Evolutionary conservation across 768 basidiomycete species (phyloP).

Genomic region (Lactarius hatsudake): DNA sequence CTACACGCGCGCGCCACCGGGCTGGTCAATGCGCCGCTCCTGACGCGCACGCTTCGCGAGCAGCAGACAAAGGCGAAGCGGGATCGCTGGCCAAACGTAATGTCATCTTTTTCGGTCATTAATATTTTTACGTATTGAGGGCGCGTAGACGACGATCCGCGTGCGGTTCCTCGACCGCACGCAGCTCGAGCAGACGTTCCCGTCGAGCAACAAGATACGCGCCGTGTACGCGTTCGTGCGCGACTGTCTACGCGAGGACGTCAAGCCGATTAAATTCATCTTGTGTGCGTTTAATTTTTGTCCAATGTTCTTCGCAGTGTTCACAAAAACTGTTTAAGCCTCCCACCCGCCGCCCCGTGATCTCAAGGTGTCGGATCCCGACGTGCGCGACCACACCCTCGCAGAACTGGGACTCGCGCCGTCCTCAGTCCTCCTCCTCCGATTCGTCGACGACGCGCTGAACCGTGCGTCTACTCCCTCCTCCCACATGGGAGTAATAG

Average conservation of each 20-base stretch:
- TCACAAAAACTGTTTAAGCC: constrained; percentile 44
- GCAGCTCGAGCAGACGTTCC: constrained; percentile 74
- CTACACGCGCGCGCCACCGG: constrained; percentile 60
- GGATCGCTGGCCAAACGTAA: constrained; percentile 72
- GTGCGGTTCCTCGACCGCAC: constrained; percentile 79
- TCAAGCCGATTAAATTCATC: constrained; percentile 76
- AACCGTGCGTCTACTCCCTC: constrained; percentile 51
- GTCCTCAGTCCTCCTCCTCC: constrained; percentile 70
- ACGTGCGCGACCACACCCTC: constrained; percentile 65
- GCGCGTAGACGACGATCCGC: constrained; percentile 70
- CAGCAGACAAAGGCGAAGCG: constrained; percentile 55
- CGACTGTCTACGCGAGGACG: constrained; percentile 65
- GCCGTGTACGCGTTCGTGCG: constrained; percentile 85
- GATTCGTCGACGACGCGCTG: constrained; percentile 68
- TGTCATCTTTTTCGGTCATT: no score
- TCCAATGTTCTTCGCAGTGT: no score
- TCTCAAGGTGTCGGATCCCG: constrained; percentile 74
- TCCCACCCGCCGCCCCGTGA: constrained; percentile 83
- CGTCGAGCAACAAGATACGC: constrained; percentile 75
- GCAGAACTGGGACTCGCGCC: constrained; percentile 74
- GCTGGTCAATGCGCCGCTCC: constrained; percentile 67
- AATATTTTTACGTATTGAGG: neutral
- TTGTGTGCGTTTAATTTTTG: constrained; percentile 55
- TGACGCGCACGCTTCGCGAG: constrained; percentile 61
- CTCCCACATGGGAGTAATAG: no score